Evolutionary conservation across 345 rosid species (phyloP).

Genomic region (Acer campestre): DNA sequence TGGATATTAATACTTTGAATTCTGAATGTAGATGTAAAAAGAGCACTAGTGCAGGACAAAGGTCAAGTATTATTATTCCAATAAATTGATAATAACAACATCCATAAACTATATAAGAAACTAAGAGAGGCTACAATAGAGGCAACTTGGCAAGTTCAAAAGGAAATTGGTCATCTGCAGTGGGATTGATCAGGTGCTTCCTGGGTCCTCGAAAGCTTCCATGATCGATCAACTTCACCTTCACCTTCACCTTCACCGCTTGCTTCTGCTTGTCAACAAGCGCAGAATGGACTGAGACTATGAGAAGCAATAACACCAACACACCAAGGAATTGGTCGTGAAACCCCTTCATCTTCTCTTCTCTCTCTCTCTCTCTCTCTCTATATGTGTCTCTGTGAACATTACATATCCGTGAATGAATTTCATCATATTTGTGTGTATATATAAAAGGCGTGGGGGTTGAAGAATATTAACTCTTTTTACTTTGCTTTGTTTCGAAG

Average conservation of each 20-base stretch:
- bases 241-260: not conserved
- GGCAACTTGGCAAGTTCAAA: slow-evolving; percentile 38
- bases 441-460: not conserved
- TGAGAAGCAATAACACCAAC: slow-evolving; percentile 29
- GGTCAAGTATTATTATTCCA: not conserved
- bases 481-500: not conserved
- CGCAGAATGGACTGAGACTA: slow-evolving; percentile 19
- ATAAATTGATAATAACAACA: not conserved
- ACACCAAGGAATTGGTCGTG: slow-evolving; percentile 19
- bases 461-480: not conserved
- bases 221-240: slow-evolving; percentile 30
- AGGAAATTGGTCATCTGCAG: slow-evolving; percentile 20
- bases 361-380: not conserved
- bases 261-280: slow-evolving; percentile 16
- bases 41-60: not conserved
- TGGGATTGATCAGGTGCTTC: slow-evolving; percentile 41
- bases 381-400: not conserved
- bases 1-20: too few relatives aligned
- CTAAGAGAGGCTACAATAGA: slow-evolving; percentile 14
- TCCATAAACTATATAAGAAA: not conserved
- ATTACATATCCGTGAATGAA: not conserved
- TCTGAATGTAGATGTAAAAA: too few relatives aligned
- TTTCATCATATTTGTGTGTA: not conserved
- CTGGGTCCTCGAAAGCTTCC: slow-evolving; percentile 45
- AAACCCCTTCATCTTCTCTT: slow-evolving; percentile 25